Percentiles rank a stretch among this genome's conserved stretches.
Evolutionary conservation across 129 eudicot genomes (phyloP).

Genomic region (Mikania micrantha): DNA sequence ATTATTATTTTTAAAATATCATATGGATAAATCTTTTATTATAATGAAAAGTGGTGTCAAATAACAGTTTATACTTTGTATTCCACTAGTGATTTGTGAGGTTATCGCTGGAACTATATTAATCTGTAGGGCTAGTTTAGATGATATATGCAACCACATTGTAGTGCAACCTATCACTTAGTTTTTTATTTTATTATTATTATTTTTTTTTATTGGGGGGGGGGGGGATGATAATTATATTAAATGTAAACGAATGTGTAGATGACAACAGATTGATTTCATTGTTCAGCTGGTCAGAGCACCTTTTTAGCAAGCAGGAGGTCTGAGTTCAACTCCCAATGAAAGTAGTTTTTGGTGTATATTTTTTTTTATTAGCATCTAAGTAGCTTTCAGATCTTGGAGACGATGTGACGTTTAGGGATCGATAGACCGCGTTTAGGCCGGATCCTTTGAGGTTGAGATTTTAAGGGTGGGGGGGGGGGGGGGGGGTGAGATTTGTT

Average conservation of each 20-base stretch:
- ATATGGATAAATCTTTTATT: neutral
- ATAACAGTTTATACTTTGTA: too few species aligned
- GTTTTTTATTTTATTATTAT: too few species aligned
- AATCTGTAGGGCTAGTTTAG: neutral
- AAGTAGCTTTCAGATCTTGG: neutral
- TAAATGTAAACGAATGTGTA: neutral
- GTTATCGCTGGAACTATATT: neutral
- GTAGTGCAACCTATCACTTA: neutral
- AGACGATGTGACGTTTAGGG: neutral
- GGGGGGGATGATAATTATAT: neutral
- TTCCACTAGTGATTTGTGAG: neutral
- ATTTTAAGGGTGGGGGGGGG: too few species aligned
- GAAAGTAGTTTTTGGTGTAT: slow-evolving; percentile 21
- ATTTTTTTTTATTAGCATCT: neutral
- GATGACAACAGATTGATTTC: neutral
- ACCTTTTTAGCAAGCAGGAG: slow-evolving; percentile 99
- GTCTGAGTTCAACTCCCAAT: slow-evolving; percentile 98
- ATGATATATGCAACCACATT: neutral
- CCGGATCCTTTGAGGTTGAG: slow-evolving; percentile 17
- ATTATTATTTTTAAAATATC: neutral
- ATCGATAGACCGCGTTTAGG: slow-evolving; percentile 26
- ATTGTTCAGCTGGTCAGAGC: slow-evolving; percentile 95
- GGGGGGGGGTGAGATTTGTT: neutral
- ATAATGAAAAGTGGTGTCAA: neutral
- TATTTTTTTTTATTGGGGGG: neutral